phyloP scores from a whole-genome alignment of 1,139 yeast genomes.

The Taiozyma sp. region DNA sequence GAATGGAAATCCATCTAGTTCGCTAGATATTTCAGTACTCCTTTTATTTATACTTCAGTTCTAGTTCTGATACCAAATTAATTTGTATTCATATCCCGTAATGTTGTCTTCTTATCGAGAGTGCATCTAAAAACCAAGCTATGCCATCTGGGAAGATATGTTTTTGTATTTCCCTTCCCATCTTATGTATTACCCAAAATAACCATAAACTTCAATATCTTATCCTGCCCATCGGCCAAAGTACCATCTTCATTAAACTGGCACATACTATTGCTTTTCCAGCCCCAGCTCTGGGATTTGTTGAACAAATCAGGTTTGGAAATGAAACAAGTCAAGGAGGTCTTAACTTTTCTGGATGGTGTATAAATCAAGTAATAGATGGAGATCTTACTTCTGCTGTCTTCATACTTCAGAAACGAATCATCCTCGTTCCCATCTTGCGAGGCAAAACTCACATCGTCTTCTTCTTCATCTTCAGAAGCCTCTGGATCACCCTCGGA shows the following conservation, averaged over 20 bases:
- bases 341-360: constrained; percentile 40
- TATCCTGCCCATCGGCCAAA: constrained; percentile 35
- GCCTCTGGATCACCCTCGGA: constrained; percentile 10
- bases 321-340: constrained; percentile 44
- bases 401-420: constrained; percentile 35
- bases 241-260: constrained; percentile 41
- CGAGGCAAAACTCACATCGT: constrained; percentile 1
- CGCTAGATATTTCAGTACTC: not conserved
- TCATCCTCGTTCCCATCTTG: constrained; percentile 15
- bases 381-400: constrained; percentile 38
- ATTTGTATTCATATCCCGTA: not conserved
- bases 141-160: no score
- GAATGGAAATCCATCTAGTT: constrained; percentile 52
- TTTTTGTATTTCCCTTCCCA: not conserved
- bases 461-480: constrained; percentile 7
- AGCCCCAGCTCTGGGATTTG: constrained; percentile 53
- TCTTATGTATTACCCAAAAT: constrained; percentile 38
- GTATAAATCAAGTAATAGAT: constrained; percentile 49
- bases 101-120: no score
- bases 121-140: no score
- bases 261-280: constrained; percentile 48
- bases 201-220: constrained; percentile 42
- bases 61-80: not conserved
- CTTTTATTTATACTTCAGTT: not conserved
- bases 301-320: constrained; percentile 48